phyloP scores from a whole-genome alignment of 108 stramenopile species.

The Discostella stelligeroides region DNA sequence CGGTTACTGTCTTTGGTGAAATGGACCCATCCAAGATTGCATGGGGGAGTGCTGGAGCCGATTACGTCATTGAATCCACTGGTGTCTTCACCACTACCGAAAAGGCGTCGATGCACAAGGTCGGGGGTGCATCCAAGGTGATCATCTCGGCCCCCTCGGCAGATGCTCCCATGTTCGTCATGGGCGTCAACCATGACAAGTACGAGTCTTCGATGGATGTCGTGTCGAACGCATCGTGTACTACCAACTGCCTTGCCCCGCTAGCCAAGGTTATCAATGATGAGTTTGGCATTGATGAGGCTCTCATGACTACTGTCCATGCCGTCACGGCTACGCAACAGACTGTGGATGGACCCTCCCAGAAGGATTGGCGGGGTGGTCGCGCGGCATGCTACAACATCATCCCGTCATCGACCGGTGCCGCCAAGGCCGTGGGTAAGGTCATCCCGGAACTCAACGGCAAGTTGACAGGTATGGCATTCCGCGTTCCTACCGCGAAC shows the following conservation, averaged over 20 bases:
- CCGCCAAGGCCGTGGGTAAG: conserved; percentile 97
- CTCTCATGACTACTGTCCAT: conserved; percentile 99
- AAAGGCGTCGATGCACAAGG: conserved; percentile 82
- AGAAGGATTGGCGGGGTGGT: conserved; percentile 99
- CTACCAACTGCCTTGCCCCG: conserved; percentile 99
- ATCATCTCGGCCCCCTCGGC: conserved; percentile 96
- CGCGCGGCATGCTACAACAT: conserved; percentile 98
- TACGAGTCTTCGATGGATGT: conserved; percentile 89
- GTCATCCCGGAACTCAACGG: conserved; percentile 97
- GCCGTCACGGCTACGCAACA: conserved; percentile 99
- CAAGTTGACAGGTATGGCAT: conserved; percentile 99
- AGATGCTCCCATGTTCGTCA: conserved; percentile 99
- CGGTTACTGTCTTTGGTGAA: conserved; percentile 68
- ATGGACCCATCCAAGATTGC: conserved; percentile 80
- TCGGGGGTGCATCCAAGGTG: conserved; percentile 98
- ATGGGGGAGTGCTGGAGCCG: conserved; percentile 74
- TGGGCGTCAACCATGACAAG: conserved; percentile 94
- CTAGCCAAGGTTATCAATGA: conserved; percentile 98
- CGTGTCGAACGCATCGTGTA: conserved; percentile 99
- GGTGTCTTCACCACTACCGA: conserved; percentile 79
- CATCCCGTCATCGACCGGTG: conserved; percentile 96
- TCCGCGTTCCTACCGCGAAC: conserved; percentile 99
- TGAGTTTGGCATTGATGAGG: conserved; percentile 95
- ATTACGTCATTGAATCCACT: conserved; percentile 85
- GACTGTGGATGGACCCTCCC: conserved; percentile 96